These are phyloP conservation scores for Phylloporus scabripes DNA, from an alignment of 768 basidiomycete species.

Conservation along the genomic window DNA sequence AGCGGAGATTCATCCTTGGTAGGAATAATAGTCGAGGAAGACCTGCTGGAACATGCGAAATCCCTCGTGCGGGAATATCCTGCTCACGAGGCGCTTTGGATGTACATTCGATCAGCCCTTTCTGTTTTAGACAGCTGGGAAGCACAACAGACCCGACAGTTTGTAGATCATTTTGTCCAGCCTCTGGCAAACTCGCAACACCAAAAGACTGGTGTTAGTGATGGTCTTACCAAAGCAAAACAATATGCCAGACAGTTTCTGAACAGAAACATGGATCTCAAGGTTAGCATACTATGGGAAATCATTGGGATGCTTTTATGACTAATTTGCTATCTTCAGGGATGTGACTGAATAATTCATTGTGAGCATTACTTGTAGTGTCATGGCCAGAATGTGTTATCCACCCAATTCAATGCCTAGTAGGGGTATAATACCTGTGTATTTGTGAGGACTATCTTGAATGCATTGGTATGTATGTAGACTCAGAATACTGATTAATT, in stretches of 20 bases:
- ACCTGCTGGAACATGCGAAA: conserved; percentile 37
- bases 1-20: conserved; percentile 3
- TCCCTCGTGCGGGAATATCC: conserved; percentile 49
- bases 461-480: too few species aligned
- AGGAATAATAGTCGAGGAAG: conserved; percentile 2
- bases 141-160: conserved; percentile 3
- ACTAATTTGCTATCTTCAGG: neutral
- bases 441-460: too few species aligned
- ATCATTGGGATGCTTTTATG: neutral
- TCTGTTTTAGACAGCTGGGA: conserved; percentile 2
- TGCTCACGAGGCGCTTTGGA: conserved; percentile 58
- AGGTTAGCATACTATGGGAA: neutral
- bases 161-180: conserved; percentile 13
- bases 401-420: too few species aligned
- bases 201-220: neutral
- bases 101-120: conserved; percentile 33
- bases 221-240: neutral
- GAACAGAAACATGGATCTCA: neutral
- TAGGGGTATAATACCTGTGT: too few species aligned
- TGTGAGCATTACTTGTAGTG: too few species aligned
- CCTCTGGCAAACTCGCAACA: conserved; percentile 10
- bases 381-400: too few species aligned
- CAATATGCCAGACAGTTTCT: conserved; percentile 12
- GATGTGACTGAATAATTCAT: too few species aligned
- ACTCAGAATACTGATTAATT: too few species aligned